phyloP scores from a whole-genome alignment of 768 basidiomycete genomes.

The Suillus decipiens region DNA sequence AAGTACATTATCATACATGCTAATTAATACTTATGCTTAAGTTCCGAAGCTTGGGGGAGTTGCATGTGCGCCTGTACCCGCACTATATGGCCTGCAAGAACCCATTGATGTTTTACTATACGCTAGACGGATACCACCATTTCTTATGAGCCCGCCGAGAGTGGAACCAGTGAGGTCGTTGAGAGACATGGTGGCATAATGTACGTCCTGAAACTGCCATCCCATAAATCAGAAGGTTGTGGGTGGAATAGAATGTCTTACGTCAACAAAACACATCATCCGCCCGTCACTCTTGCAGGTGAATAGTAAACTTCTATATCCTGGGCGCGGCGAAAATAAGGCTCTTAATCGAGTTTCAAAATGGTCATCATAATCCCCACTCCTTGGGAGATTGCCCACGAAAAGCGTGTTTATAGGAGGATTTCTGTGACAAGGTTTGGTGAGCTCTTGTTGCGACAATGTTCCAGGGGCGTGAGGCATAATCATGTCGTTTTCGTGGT shows the following conservation, averaged over 20 bases:
- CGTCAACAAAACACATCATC: conserved; percentile 98
- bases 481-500: background rate
- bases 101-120: conserved; percentile 99
- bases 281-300: conserved; percentile 93
- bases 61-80: conserved; percentile 28
- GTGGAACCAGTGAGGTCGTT: conserved; percentile 88
- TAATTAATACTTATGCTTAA: too few species aligned
- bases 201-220: conserved; percentile 85
- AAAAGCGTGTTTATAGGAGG: conserved; percentile 98
- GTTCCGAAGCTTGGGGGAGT: too few species aligned
- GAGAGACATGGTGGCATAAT: conserved; percentile 81
- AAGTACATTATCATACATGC: too few species aligned
- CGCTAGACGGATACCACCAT: conserved; percentile 89
- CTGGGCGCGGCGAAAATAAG: conserved; percentile 75
- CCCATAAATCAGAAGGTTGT: background rate
- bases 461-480: background rate
- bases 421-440: conserved; percentile 61
- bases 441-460: background rate
- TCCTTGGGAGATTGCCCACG: conserved; percentile 92
- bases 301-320: conserved; percentile 91
- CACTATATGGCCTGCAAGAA: conserved; percentile 75
- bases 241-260: conserved; percentile 32
- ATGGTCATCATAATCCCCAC: conserved; percentile 74
- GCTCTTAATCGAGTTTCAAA: conserved; percentile 86
- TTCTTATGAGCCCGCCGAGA: conserved; percentile 90